These are phyloP conservation scores for Tieghemostelium lacteum DNA, from an alignment of 78 protist species.

Conservation along the genomic window DNA sequence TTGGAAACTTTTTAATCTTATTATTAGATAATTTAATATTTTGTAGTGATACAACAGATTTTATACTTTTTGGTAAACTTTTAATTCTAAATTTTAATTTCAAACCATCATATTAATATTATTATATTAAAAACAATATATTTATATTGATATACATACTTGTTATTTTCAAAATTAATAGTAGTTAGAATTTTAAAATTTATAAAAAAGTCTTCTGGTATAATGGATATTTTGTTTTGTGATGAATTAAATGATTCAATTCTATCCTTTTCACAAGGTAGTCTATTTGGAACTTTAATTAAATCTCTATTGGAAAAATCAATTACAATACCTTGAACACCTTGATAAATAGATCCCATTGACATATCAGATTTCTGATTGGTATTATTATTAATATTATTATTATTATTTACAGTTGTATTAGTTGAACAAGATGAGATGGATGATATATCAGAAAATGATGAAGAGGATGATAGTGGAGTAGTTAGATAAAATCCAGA, in stretches of 20 bases:
- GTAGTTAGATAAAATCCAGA: neutral
- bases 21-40: conserved; percentile 30
- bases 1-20: conserved; percentile 68
- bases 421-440: conserved; percentile 18
- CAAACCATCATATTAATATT: neutral
- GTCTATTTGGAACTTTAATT: conserved; percentile 25
- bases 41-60: conserved; percentile 4
- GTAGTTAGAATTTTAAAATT: conserved; percentile 10
- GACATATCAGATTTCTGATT: conserved; percentile 36
- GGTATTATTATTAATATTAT: no score
- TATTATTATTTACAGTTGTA: no score
- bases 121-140: neutral
- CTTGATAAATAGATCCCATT: conserved; percentile 42
- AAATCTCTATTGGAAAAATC: conserved; percentile 55
- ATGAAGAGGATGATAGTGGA: conserved; percentile 40
- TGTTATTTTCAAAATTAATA: conserved; percentile 56
- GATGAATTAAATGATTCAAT: conserved; percentile 35
- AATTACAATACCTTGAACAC: conserved; percentile 27
- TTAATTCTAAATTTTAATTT: conserved; percentile 15
- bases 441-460: conserved; percentile 57
- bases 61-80: conserved; percentile 51
- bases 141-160: conserved; percentile 9
- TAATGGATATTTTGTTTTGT: conserved; percentile 3
- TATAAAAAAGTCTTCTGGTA: conserved; percentile 53
- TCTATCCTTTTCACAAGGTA: conserved; percentile 61